Percentiles rank a stretch among this genome's conserved stretches.
Conservation (phyloP, 106 monocot species). For the Dioscorea alata region DNA sequence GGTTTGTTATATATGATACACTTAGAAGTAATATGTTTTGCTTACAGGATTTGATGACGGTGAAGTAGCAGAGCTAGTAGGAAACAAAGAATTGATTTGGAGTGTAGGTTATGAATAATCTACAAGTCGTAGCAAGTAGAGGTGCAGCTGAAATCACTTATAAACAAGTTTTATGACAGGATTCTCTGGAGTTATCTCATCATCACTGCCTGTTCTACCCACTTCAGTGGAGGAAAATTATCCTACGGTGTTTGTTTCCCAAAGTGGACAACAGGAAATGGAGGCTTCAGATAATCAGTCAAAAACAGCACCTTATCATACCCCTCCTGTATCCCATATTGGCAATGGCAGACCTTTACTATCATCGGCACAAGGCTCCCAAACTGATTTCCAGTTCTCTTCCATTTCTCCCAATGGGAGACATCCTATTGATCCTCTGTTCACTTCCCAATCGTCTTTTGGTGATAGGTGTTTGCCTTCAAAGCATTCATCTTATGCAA, state of each 20-base stretch:
- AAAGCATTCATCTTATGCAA: constrained; percentile 6
- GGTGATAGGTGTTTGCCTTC: constrained; percentile 11
- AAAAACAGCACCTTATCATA: constrained; percentile 9
- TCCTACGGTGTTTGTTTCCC: constrained; percentile 40
- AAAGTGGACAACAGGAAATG: constrained; percentile 36
- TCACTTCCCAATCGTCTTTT: constrained; percentile 12
- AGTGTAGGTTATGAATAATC: too few relatives aligned
- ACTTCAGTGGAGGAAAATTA: constrained; percentile 22
- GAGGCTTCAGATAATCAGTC: constrained; percentile 21
- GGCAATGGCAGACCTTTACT: constrained; percentile 32
- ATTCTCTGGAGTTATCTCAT: constrained; percentile 20
- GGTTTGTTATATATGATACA: too few relatives aligned
- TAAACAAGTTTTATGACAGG: background rate
- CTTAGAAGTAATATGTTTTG: too few relatives aligned
- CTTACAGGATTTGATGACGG: too few relatives aligned
- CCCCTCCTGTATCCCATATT: constrained; percentile 34
- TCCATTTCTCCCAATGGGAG: constrained; percentile 20
- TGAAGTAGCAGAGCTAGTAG: too few relatives aligned
- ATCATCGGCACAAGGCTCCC: constrained; percentile 35
- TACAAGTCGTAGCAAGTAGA: background rate
- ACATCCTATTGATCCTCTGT: constrained; percentile 6
- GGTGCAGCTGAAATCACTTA: background rate
- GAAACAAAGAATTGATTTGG: too few relatives aligned
- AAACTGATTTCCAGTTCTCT: constrained; percentile 42
- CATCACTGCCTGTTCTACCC: constrained; percentile 35